Percentiles rank a stretch among this genome's conserved stretches.
Conservation (phyloP, 768 basidiomycete species). For the Leccinum olivaceopallidum region DNA sequence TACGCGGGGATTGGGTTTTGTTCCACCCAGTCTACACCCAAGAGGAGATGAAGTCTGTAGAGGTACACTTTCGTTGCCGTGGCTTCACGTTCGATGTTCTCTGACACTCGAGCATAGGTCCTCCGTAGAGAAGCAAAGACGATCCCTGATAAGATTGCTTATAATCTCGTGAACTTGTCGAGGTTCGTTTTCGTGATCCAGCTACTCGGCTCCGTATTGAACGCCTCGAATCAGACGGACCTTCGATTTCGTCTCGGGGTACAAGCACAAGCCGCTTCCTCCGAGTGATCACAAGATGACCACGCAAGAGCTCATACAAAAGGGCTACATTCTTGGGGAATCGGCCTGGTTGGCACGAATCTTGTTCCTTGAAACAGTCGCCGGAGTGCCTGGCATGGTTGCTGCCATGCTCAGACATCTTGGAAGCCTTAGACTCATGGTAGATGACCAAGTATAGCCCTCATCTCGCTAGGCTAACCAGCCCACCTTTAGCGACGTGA, state of each 20-base stretch:
- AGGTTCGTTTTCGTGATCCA: constrained; percentile 36
- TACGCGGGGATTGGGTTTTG: constrained; percentile 84
- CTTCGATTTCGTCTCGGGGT: constrained; percentile 86
- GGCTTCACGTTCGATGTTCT: neutral
- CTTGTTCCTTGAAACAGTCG: constrained; percentile 82
- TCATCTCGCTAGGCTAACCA: constrained; percentile 11
- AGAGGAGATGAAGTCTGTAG: constrained; percentile 70
- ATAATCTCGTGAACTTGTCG: constrained; percentile 55
- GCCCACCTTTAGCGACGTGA: constrained; percentile 44
- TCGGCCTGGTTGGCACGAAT: constrained; percentile 74
- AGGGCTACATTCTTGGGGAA: constrained; percentile 73
- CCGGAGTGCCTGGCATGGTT: constrained; percentile 97
- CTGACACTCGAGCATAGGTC: constrained; percentile 46
- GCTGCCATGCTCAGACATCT: constrained; percentile 87
- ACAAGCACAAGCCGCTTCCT: constrained; percentile 73
- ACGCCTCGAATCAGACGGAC: constrained; percentile 42
- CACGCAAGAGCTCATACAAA: constrained; percentile 69
- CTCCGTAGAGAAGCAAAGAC: constrained; percentile 66
- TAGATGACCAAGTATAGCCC: constrained; percentile 33
- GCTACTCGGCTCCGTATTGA: constrained; percentile 4
- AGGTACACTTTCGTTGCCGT: constrained; percentile 41
- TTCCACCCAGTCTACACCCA: constrained; percentile 90
- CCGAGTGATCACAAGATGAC: constrained; percentile 57
- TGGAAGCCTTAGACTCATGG: constrained; percentile 85
- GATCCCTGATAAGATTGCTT: constrained; percentile 72